Evolutionary conservation across 2,329 filamentous ascomycete species (phyloP), one percentile per base, ranked within the genome.

Genomic region (Colletotrichum sp.): DNA sequence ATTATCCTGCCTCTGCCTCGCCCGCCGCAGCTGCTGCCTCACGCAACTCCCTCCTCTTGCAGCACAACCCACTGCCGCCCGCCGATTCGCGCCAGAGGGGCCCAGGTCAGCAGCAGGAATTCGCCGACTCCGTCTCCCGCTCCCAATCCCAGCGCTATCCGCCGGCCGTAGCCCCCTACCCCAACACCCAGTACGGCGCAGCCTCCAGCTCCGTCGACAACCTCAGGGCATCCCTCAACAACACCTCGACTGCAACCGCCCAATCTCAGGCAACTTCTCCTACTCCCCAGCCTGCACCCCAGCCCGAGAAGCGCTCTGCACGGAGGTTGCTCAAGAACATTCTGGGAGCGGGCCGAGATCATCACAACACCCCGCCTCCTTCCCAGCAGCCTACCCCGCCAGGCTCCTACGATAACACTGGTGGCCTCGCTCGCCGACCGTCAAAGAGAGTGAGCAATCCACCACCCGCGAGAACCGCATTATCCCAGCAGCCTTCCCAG

Each of bases 361-460:
- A 78, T 38, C 77, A 77, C 62, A 80, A 80, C 52, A 79, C 75
- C 68, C 73, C 75, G 70, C 79, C 80, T 69, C 74, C 79, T 74
- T 62, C 70, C 61, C 38, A 48, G 38, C 80, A 79, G 62, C 75
- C 71, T 69, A 73, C 64, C 78, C 77, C 62, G 69, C 77, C 76
- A 81, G 84, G 71, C 76, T 81, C 85, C 69, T 89, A 90, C 86
- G 88, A 89, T 80, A 89, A 88, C 79, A 85, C 85, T 74, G 78
- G 83, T 63, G 87, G 87, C 66, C 82, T 92, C 63, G 86, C 83
- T 78, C 90, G 90, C 77, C 86, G 89, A 78, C 86, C 88, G 36
- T 93, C 91, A 59, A 92, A 91, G 85, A 87, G 90, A 80, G 84
- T 89, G 81, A 89, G 89, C 87, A 86, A 88, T 76, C 82, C 82